phyloP scores from a whole-genome alignment of 176 grass and related monocot genomes.

The Pharus latifolius region DNA sequence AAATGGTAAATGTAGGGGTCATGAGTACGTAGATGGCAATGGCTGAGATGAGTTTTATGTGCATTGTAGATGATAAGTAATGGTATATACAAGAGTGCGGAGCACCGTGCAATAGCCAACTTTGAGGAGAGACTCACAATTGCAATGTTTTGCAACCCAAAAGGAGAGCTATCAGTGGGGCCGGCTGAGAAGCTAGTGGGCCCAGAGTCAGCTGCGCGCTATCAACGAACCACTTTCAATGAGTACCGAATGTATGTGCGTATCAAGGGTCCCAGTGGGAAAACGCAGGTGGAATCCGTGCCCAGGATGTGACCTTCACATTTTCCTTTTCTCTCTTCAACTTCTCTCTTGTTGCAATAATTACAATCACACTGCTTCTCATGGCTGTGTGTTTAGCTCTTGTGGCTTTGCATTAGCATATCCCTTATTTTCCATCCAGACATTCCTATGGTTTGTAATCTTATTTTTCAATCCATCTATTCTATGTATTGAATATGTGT shows the following conservation, averaged over 20 bases:
- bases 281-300: slow-evolving; percentile 33
- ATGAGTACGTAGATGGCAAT: no score
- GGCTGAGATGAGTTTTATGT: background rate
- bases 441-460: no score
- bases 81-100: slow-evolving; percentile 47
- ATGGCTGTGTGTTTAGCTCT: no score
- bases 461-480: no score
- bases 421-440: no score
- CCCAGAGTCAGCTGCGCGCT: slow-evolving; percentile 7
- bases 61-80: slow-evolving; percentile 51
- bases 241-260: slow-evolving; percentile 51
- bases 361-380: no score
- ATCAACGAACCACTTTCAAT: slow-evolving; percentile 24
- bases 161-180: slow-evolving; percentile 30
- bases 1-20: no score
- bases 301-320: no score
- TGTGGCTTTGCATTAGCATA: no score
- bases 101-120: slow-evolving; percentile 48
- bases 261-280: slow-evolving; percentile 34
- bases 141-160: slow-evolving; percentile 68
- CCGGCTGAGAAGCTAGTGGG: slow-evolving; percentile 30
- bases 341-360: no score
- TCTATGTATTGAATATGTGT: no score
- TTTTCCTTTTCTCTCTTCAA: no score
- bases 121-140: slow-evolving; percentile 28